Percentiles rank a stretch among this genome's conserved stretches.
Evolutionary conservation across 345 rosid species (phyloP).

Genomic region (Arabidopsis arenosa): DNA sequence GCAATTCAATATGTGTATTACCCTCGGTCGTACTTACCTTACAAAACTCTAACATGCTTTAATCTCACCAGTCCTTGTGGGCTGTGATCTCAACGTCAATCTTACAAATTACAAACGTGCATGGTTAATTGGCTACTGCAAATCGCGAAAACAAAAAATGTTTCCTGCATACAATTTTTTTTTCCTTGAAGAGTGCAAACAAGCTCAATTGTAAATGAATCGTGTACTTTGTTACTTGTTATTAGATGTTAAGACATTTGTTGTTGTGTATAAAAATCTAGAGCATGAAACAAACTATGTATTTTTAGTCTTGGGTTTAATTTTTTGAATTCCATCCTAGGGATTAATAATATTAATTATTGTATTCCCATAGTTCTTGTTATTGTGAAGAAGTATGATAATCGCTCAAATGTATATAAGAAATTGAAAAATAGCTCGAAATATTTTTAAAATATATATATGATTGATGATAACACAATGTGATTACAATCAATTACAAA

Average conservation of each 20-base stretch:
- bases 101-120: not conserved
- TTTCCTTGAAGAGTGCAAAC: not conserved
- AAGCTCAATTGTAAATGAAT: not conserved
- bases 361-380: no score
- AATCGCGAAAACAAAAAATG: no score
- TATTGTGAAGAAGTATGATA: no score
- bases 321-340: no score
- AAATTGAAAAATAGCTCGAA: not conserved
- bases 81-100: not conserved
- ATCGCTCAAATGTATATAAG: not conserved
- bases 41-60: not conserved
- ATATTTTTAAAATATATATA: not conserved
- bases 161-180: not conserved
- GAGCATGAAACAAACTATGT: no score
- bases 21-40: not conserved
- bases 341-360: no score
- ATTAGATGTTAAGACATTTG: not conserved
- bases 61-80: not conserved
- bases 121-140: no score
- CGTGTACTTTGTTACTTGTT: not conserved
- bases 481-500: conserved; percentile 12
- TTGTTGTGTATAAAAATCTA: no score
- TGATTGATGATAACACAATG: not conserved
- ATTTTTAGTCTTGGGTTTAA: no score
- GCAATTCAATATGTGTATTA: not conserved